A percentile compares a stretch with the other conserved stretches of the same genome.
phyloP scores from a whole-genome alignment of 768 basidiomycete genomes.

The Daedaleopsis sinensis region DNA sequence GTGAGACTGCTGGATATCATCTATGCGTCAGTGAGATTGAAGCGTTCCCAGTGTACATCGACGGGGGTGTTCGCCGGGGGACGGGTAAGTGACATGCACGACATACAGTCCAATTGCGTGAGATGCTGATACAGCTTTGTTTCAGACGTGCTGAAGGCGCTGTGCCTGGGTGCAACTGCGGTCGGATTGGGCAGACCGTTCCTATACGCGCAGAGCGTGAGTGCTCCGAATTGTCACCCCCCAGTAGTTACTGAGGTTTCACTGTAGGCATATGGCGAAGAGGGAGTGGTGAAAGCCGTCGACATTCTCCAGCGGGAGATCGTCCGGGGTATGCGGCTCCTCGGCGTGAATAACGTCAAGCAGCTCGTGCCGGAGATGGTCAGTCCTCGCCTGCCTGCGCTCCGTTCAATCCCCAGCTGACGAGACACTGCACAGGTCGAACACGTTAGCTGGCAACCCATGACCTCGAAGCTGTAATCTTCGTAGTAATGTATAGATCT shows the following conservation, averaged over 20 bases:
- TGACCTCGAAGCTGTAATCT: constrained; percentile 26
- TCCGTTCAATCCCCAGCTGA: not conserved
- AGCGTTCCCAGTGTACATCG: constrained; percentile 69
- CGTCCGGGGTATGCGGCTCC: constrained; percentile 68
- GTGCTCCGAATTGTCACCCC: constrained; percentile 19
- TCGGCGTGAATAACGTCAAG: constrained; percentile 67
- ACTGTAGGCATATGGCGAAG: constrained; percentile 72
- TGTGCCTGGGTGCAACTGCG: constrained; percentile 86
- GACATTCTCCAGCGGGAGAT: constrained; percentile 81
- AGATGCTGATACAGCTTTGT: not conserved
- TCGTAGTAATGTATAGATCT: not conserved
- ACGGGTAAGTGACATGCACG: constrained; percentile 51
- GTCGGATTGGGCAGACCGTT: constrained; percentile 88
- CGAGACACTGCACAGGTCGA: constrained; percentile 29
- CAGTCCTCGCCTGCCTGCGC: constrained; percentile 25
- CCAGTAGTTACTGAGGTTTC: not conserved
- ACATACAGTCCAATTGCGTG: not conserved
- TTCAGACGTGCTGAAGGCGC: constrained; percentile 82
- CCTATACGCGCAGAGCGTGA: constrained; percentile 83
- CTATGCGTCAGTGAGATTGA: not conserved
- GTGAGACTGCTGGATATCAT: constrained; percentile 33
- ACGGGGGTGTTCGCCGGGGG: constrained; percentile 81
- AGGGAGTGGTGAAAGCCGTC: constrained; percentile 66
- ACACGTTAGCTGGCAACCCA: constrained; percentile 68
- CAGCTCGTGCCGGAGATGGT: constrained; percentile 81